Conservation (phyloP, 192 early-diverging fungal species). For the Backusella parvicylindrica region DNA sequence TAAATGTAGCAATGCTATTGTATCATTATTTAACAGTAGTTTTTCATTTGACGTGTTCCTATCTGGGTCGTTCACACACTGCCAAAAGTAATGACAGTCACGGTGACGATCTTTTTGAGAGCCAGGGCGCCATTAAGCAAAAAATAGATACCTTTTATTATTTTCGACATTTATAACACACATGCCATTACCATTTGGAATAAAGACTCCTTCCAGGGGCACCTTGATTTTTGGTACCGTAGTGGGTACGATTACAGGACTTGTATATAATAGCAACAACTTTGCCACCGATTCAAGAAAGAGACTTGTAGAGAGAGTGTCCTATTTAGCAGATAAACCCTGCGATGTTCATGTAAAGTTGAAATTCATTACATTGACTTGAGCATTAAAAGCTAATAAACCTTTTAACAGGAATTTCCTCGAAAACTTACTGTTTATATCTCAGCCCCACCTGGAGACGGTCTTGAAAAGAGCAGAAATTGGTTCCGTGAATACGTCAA, state of each 20-base stretch:
- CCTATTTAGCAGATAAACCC: slow-evolving; percentile 35
- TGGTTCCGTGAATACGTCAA: slow-evolving; percentile 46
- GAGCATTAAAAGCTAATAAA: background rate
- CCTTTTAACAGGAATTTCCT: slow-evolving; percentile 13
- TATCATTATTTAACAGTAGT: too few species aligned
- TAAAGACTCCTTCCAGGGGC: slow-evolving; percentile 35
- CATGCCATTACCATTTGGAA: slow-evolving; percentile 27
- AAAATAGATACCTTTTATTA: background rate
- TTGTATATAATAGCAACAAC: slow-evolving; percentile 30
- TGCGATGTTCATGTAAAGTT: slow-evolving; percentile 34
- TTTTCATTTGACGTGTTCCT: too few species aligned
- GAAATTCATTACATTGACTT: background rate
- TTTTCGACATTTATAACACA: background rate
- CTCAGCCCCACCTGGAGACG: slow-evolving; percentile 40
- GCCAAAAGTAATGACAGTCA: background rate
- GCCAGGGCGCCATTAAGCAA: background rate
- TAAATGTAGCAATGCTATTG: too few species aligned
- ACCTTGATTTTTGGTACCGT: slow-evolving; percentile 33
- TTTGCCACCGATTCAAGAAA: slow-evolving; percentile 28
- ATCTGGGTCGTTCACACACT: too few species aligned
- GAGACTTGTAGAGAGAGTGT: slow-evolving; percentile 20
- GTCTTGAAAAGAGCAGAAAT: slow-evolving; percentile 41
- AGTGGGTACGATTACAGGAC: slow-evolving; percentile 26
- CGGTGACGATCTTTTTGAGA: background rate
- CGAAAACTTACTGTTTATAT: slow-evolving; percentile 42